A percentile compares a stretch with the other conserved stretches of the same genome.
These are phyloP conservation scores for Fusarium sp. DNA, from an alignment of 2,329 filamentous ascomycete genomes.

Conservation along the genomic window DNA sequence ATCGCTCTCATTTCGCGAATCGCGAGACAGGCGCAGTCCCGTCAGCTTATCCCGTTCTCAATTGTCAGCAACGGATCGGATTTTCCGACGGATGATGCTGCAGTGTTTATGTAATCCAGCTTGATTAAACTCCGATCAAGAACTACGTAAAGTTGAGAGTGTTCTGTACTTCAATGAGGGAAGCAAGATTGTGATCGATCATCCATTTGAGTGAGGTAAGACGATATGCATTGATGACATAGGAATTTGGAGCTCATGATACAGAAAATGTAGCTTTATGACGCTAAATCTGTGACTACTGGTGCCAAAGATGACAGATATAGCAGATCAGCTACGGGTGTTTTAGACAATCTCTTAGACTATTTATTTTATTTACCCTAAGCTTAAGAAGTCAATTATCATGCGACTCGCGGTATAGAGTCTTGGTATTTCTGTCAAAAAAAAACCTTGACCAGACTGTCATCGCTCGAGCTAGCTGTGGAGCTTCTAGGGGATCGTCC, in stretches of 20 bases:
- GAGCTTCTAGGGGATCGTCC: not conserved
- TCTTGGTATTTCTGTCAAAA: not conserved
- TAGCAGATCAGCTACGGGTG: not conserved
- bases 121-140: not conserved
- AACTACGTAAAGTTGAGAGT: not conserved
- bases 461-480: not conserved
- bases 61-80: not conserved
- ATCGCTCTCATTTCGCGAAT: constrained; percentile 7
- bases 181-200: not conserved
- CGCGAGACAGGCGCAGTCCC: not conserved
- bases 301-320: not conserved
- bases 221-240: not conserved
- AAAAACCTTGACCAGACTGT: not conserved
- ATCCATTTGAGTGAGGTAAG: not conserved
- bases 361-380: not conserved
- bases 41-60: constrained; percentile 1
- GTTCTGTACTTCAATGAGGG: not conserved
- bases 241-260: not conserved
- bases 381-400: not conserved
- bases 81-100: not conserved
- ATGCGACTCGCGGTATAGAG: not conserved
- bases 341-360: not conserved
- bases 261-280: not conserved
- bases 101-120: not conserved
- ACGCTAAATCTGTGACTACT: not conserved